phyloP scores from a whole-genome alignment of 179 eudicot species.

The Sideroxylon spinosum region DNA sequence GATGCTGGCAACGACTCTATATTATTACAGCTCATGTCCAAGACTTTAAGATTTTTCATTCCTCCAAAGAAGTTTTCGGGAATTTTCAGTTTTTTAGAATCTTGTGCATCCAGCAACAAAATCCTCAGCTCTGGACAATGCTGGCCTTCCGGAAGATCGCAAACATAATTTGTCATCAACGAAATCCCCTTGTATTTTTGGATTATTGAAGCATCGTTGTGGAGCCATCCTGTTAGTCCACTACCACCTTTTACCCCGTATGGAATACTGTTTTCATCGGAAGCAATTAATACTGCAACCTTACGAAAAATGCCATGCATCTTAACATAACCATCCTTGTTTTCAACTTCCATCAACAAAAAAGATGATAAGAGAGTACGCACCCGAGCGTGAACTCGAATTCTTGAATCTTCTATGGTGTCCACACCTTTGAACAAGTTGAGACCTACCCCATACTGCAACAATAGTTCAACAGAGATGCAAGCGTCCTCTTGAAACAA shows the following conservation, averaged over 20 bases:
- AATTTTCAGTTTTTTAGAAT: neutral
- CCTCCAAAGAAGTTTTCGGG: conserved; percentile 11
- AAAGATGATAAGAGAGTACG: conserved; percentile 29
- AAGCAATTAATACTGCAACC: conserved; percentile 29
- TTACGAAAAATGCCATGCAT: conserved; percentile 37
- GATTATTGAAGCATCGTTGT: no score
- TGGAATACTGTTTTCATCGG: conserved; percentile 22
- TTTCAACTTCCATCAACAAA: conserved; percentile 15
- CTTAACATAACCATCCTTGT: conserved; percentile 14
- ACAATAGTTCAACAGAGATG: conserved; percentile 28
- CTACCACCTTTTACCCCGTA: conserved; percentile 29
- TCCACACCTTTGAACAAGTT: conserved; percentile 29
- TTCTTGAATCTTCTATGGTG: conserved; percentile 29
- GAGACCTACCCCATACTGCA: conserved; percentile 31
- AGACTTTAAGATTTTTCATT: conserved; percentile 9
- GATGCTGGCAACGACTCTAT: neutral
- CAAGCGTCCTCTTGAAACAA: conserved; percentile 39
- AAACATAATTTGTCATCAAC: neutral
- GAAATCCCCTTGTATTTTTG: neutral
- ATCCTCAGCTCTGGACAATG: neutral
- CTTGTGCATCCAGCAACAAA: neutral
- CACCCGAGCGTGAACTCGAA: conserved; percentile 23
- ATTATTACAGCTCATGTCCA: neutral
- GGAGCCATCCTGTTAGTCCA: conserved; percentile 27
- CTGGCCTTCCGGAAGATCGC: neutral